Evolutionary conservation across 192 early-diverging fungal genomes (phyloP).

Genomic region (Umbelopsis ramanniana): DNA sequence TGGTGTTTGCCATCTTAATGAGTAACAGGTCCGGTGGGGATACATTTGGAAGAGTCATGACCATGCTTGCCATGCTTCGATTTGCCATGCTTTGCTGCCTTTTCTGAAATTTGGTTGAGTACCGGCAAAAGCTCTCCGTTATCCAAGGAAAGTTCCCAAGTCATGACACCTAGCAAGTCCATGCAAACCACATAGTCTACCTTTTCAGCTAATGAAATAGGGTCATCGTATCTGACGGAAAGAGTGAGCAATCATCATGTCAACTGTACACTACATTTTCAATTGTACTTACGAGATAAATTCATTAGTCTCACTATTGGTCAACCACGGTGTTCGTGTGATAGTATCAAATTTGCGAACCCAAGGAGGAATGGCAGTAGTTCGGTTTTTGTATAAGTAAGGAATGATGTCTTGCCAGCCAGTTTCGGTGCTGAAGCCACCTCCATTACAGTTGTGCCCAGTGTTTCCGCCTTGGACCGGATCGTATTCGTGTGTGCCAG

Average conservation of each 20-base stretch:
- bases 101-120: conserved; percentile 2
- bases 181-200: conserved; percentile 28
- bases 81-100: neutral
- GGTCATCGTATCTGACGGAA: conserved; percentile 32
- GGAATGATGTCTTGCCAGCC: conserved; percentile 12
- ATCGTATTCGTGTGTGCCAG: conserved; percentile 7
- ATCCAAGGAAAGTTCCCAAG: conserved; percentile 31
- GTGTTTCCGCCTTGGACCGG: conserved; percentile 16
- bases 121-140: conserved; percentile 30
- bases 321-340: conserved; percentile 63
- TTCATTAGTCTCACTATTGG: conserved; percentile 44
- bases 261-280: neutral
- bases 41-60: neutral
- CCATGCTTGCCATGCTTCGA: neutral
- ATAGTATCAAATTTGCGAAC: conserved; percentile 53
- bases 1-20: too few species aligned
- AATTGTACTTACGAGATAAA: conserved; percentile 52
- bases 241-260: neutral
- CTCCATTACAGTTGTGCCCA: conserved; percentile 22
- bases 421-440: conserved; percentile 13
- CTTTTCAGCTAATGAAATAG: conserved; percentile 30
- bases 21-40: neutral
- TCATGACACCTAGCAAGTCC: conserved; percentile 31
- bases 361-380: conserved; percentile 49
- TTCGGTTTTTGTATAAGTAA: conserved; percentile 37